phyloP scores from a whole-genome alignment of 169 alveolate genomes.

The Cryptosporidium felis region DNA sequence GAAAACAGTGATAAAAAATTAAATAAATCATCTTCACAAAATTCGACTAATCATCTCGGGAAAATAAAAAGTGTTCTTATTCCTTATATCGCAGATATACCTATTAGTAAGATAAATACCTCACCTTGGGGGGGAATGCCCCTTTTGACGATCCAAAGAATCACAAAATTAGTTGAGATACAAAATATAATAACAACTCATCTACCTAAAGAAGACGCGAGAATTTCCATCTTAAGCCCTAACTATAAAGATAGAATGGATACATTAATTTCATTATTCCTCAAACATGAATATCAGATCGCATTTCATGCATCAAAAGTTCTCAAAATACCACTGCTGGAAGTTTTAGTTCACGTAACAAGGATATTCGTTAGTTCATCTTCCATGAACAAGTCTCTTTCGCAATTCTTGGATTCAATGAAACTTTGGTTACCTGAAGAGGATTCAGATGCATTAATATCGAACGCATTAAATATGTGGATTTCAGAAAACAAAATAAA shows the following conservation, averaged over 20 bases:
- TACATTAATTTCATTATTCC: neutral
- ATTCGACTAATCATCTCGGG: neutral
- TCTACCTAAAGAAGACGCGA: neutral
- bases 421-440: conserved; percentile 40
- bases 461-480: conserved; percentile 53
- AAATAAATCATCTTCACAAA: neutral
- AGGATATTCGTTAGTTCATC: neutral
- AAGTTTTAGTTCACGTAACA: conserved; percentile 11
- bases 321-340: conserved; percentile 43
- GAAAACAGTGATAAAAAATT: neutral
- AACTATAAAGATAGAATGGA: conserved; percentile 42
- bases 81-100: conserved; percentile 29
- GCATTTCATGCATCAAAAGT: conserved; percentile 1
- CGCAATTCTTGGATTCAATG: conserved; percentile 39
- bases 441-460: conserved; percentile 41
- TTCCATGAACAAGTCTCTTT: neutral
- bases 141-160: neutral
- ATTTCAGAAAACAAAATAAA: conserved; percentile 52
- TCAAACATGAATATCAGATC: conserved; percentile 13
- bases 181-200: neutral
- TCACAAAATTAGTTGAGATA: conserved; percentile 6
- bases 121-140: conserved; percentile 70
- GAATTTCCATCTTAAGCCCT: conserved; percentile 31
- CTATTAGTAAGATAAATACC: neutral
- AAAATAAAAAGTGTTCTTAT: conserved; percentile 14